Evolutionary conservation across 2,329 filamentous ascomycete genomes (phyloP), one percentile per base, ranked within the genome.

Genomic region (Nemania sp.): DNA sequence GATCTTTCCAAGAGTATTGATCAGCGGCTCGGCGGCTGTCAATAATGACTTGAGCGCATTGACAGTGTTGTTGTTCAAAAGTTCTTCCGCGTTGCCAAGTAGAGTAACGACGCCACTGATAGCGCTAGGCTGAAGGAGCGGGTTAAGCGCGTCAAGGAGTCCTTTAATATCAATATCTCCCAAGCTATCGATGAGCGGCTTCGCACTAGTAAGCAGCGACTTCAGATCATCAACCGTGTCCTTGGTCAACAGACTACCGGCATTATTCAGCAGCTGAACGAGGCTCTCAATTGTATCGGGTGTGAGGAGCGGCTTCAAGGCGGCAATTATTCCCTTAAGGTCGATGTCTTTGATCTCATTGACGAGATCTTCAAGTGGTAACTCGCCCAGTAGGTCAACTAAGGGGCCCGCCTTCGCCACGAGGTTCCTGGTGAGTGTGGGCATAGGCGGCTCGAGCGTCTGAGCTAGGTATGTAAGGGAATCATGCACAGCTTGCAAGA

Each of bases 401-500:
- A 80, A 72, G 4, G 71, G 71, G 18, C 53, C 62, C 1, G 72
- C 76, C 72, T 69, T 79, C 66, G 35, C 71, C 1, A 79, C 70
- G 3, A 79, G 66, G 57, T 55, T 70, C 59, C 76, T 70, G 4
- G 75, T 64, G 38, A 76, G 71, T 0, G 58, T 66, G 15, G 80
- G 78, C 4, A 76, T 78, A 2, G 82, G 82, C 1, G 81, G 80
- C 45, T 74, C 69, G n/a, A 83, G 73, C 0, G 80, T 80, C 6
- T 73, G 71, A 7, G 78, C 77, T 7, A 84, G 78, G 67, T 81
- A 80, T 29, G 82, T 71, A 72, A 83, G 79, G 24, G 79, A 78
- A 75, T 83, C 81, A 58, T 81, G 80, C 2, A 83, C 60, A 0
- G 77, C 79, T 11, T 81, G 67, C 18, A 84, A 70, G 62, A 84